Evolutionary conservation across 2,329 filamentous ascomycete species (phyloP), one percentile per base, ranked within the genome.

Genomic region (Lachnellula suecica): DNA sequence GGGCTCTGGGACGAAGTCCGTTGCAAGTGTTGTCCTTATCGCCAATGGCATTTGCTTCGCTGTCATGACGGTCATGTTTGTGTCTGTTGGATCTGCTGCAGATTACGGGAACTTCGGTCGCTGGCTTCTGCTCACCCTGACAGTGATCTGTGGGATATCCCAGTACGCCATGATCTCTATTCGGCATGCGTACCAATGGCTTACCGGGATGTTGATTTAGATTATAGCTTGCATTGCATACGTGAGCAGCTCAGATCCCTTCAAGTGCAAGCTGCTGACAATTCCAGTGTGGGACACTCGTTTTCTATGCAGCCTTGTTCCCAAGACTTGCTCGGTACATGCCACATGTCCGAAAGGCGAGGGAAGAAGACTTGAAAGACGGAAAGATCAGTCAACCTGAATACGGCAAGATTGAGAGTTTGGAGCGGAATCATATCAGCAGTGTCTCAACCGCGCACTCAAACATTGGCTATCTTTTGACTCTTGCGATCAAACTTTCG

Each of bases 361-460:
- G 71, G 24, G 71, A 73, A 29, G 70, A 71, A 47, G 71, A 74
- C 53, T 52, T 73, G 38, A 63, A 60, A 47, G 68, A 72, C 24
- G 68, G 67, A 1, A 72, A 68, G 43, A 73, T 73, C 9, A 56
- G 41, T 9, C 67, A 70, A 52, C 38, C 63, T 19, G 68, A 71
- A 49, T 74, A 73, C 45, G 71, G 73, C 57, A 66, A 62, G 10
- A 68, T 73, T 41, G 71, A 73, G 51, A 73, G 71, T 10, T 54
- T 74, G 54, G 71, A 73, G 47, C 63, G 65, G 23, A 73, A 72
- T 42, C 71, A 73, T 52, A 71, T 73, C 40, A 72, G 71, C 56
- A 72, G 69, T 47, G 65, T 72, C 7, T 73, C 70, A 2, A 73
- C 70, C n/a, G 71, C 71, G 2, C 71, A 74, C 51, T 72, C 70